These are phyloP conservation scores for Heritiera fomes DNA, from an alignment of 345 rosid species.

Conservation along the genomic window DNA sequence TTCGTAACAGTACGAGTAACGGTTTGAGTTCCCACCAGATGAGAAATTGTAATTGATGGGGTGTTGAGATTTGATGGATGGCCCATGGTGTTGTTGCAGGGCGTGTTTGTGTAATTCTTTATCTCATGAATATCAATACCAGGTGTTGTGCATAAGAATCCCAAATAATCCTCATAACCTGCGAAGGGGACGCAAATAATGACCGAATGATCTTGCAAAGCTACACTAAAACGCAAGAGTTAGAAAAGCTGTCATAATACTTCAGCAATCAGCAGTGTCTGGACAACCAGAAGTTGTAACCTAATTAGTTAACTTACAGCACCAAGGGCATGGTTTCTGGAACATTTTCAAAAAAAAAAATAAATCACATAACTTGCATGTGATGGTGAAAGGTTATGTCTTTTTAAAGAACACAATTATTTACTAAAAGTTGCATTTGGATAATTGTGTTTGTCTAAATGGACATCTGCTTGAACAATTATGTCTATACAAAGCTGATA, in stretches of 20 bases:
- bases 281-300: not conserved
- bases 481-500: too few species aligned
- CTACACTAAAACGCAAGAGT: not conserved
- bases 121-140: slow-evolving; percentile 80
- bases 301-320: not conserved
- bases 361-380: too few species aligned
- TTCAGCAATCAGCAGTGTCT: not conserved
- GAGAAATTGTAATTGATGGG: slow-evolving; percentile 86
- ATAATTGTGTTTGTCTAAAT: too few species aligned
- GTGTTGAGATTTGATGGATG: slow-evolving; percentile 86
- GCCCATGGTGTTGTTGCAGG: slow-evolving; percentile 75
- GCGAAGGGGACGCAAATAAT: not conserved
- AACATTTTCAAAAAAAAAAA: too few species aligned
- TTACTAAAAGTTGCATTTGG: too few species aligned
- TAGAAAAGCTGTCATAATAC: too few species aligned
- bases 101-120: slow-evolving; percentile 64
- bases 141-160: slow-evolving; percentile 94
- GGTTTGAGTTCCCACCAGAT: slow-evolving; percentile 64
- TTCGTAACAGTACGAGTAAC: slow-evolving; percentile 80
- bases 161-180: slow-evolving; percentile 90
- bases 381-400: too few species aligned
- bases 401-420: too few species aligned
- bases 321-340: not conserved
- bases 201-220: not conserved
- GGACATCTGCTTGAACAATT: too few species aligned